Base-by-base conservation (phyloP, 495 filamentous ascomycete genomes). In the Mytilinidion resinicola region DNA sequence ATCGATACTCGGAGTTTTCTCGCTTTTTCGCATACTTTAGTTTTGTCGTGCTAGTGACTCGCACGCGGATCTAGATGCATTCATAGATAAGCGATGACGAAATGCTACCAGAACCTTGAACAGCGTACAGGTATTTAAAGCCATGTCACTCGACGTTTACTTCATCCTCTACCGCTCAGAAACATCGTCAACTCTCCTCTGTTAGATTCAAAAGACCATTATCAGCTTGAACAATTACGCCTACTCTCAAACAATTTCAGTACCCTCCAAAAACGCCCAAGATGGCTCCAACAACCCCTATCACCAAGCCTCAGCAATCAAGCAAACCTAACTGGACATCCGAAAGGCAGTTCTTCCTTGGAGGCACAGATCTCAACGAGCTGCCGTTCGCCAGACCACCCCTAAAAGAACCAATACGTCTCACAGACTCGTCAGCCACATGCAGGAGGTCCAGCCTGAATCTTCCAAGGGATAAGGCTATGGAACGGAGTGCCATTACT, bases 11-110 rank as follows among this genome's bases (percentile, higher is more conserved):
- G 14, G 17, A 25, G 9, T 25, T 49, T 49, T n/a, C 17, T 49
- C 17, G 21, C 46, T 30, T 25, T 25, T 49, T 30, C 25, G 46
- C 15, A 49, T 49, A 1, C 14, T 49, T 25, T 4, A 33, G 14
- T 49, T 49, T 30, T 49, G 19, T 25, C n/a, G 9, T 49, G 21
- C 14, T 30, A n/a, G 46, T 49, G 46, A 49, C 46, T 49, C 46
- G 33, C 10, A 20, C 14, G 4, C 21, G 25, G 46, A 49, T 49
- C 17, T 49, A 49, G 46, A 25, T 25, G 46, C 46, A 14, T 19
- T 25, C 46, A 14, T 33, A 48, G 20, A 10, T 19, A 19, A 14
- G 19, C 15, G 12, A 49, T 8, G 9, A 21, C 4, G 12, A 8
- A 12, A 25, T 11, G 33, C 46, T 49, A 25, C 21, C 46, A 49